phyloP scores from a whole-genome alignment of 75 land plant species.

The Sequoia sempervirens region DNA sequence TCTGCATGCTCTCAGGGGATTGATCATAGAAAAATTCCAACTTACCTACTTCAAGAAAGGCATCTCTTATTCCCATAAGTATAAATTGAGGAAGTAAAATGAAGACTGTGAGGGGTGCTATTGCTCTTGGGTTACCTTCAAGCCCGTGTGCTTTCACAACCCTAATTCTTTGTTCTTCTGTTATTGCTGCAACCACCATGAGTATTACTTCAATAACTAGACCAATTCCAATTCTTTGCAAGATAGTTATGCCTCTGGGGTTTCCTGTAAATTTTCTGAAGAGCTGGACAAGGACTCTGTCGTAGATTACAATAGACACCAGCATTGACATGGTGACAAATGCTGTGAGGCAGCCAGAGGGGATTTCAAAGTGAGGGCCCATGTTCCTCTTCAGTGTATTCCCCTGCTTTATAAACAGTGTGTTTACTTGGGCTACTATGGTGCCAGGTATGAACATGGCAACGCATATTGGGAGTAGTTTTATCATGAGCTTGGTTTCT shows the following conservation, averaged over 20 bases:
- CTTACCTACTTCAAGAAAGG: too few species aligned
- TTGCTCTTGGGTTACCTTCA: conserved; percentile 11
- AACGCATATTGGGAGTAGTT: conserved; percentile 48
- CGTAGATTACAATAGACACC: conserved; percentile 8
- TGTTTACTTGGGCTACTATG: conserved; percentile 38
- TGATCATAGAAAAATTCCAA: too few species aligned
- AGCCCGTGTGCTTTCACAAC: conserved; percentile 25
- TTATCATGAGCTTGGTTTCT: conserved; percentile 52
- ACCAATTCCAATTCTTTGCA: conserved; percentile 59
- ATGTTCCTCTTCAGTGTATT: conserved; percentile 12
- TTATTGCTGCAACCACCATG: conserved; percentile 38
- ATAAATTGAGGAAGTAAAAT: too few species aligned
- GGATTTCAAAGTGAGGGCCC: conserved; percentile 13
- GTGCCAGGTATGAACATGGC: conserved; percentile 43
- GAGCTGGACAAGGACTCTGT: conserved; percentile 10
- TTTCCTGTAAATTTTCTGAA: conserved; percentile 46
- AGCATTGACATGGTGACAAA: conserved; percentile 13
- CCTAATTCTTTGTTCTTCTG: conserved; percentile 23
- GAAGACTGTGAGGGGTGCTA: too few species aligned
- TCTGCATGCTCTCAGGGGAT: too few species aligned
- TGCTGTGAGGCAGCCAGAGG: conserved; percentile 10
- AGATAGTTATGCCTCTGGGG: conserved; percentile 42
- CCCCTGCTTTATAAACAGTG: conserved; percentile 48
- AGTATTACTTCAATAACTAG: conserved; percentile 25
- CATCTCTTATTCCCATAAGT: too few species aligned